A percentile compares a stretch with the other conserved stretches of the same genome.
Evolutionary conservation across 257 asterid species (phyloP).

Genomic region (Euphrasia confusa): DNA sequence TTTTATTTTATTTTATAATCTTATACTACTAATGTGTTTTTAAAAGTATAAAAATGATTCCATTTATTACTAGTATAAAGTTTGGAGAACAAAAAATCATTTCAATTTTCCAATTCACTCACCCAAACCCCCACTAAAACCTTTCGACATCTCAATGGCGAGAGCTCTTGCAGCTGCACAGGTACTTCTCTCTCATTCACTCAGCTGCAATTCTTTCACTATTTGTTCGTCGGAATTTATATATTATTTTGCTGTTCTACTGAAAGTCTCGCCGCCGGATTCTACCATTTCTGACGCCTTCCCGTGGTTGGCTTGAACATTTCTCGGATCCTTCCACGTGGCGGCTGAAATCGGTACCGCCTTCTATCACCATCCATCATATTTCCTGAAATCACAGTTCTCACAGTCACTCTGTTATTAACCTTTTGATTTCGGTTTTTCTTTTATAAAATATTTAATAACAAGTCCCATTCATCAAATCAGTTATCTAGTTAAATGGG

Average conservation of each 20-base stretch:
- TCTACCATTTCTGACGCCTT: constrained; percentile 30
- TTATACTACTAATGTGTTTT: no score
- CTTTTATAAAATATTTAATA: no score
- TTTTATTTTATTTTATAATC: no score
- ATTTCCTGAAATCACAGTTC: constrained; percentile 1
- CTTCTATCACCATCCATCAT: constrained; percentile 2
- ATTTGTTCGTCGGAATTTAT: not conserved
- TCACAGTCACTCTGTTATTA: no score
- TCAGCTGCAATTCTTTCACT: constrained; percentile 4
- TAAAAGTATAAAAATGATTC: no score
- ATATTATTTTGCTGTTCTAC: not conserved
- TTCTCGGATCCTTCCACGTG: constrained; percentile 28
- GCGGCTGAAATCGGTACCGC: constrained; percentile 30
- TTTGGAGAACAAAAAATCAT: not conserved
- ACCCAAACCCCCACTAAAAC: not conserved
- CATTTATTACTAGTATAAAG: no score
- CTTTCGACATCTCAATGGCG: constrained; percentile 33
- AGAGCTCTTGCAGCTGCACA: constrained; percentile 28
- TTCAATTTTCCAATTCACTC: not conserved
- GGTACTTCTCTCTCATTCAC: constrained; percentile 26
- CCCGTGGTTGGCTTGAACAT: constrained; percentile 28
- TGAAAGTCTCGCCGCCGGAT: constrained; percentile 37
- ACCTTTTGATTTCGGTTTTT: not conserved
- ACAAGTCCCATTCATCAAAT: no score
- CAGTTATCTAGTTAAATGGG: no score